Evolutionary conservation across 2,329 filamentous ascomycete genomes (phyloP), one percentile per base, ranked within the genome.

Genomic region (Trichoderma hamatum): DNA sequence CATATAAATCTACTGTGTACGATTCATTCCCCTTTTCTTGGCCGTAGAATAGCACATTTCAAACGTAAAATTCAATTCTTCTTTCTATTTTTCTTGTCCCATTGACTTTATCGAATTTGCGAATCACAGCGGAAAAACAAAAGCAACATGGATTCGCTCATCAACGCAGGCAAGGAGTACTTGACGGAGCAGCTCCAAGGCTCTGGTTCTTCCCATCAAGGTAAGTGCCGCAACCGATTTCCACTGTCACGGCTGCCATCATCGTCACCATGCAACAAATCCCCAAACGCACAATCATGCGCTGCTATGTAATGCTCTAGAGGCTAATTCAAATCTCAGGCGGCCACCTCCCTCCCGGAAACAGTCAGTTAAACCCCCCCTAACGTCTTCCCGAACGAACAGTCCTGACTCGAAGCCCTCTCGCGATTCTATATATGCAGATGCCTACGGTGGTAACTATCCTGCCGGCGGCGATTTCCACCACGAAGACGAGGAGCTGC

Each of bases 401-500:
- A 51, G 1, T 26, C 14, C 63, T 66, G 21, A 66, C 62, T 9
- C n/a, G 34, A 65, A 56, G 19, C 32, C 32, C 30, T 11, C 13
- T 54, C 14, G 24, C 51, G 28, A 68, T 70, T 34, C 10, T 43
- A 43, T 10, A 55, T 59, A 34, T 28, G n/a, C 39, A 72, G 70
- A 70, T 24, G 60, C 70, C 11, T 59, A 72, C 56, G 71, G 70
- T 46, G 70, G 70, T 6, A 68, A 65, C 52, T 70, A 71, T 63
- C 70, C 69, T 14, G 69, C 59, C 24, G 79, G 78, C 43, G 78
- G 78, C 43, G 79, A 78, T 60, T 76, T 81, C 67, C 71, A 79
- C 68, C 78, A 82, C 71, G 81, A 83, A 71, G 81, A 84, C 73
- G 81, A 86, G 68, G 84, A 86, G 74, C 78, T 85, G 70, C 76